A percentile compares a stretch with the other conserved stretches of the same genome.
These are phyloP conservation scores for Solanum neorickii DNA, from an alignment of 257 asterid species.

Conservation along the genomic window DNA sequence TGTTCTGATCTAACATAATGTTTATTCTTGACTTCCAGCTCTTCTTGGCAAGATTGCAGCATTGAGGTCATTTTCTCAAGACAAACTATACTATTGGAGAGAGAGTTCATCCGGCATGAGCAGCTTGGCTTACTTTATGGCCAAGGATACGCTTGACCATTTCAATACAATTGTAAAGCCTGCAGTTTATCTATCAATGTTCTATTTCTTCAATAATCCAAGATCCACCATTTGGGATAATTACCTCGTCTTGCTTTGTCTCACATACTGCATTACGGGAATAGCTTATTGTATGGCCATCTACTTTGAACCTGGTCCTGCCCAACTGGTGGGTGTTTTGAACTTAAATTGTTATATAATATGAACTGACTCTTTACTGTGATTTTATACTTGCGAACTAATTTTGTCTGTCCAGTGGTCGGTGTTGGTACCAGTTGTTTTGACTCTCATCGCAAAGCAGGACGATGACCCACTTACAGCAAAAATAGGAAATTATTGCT, in stretches of 20 bases:
- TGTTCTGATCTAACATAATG: not conserved
- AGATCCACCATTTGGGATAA: slow-evolving; percentile 53
- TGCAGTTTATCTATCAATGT: slow-evolving; percentile 59
- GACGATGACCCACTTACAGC: slow-evolving; percentile 29
- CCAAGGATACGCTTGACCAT: slow-evolving; percentile 68
- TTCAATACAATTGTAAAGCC: slow-evolving; percentile 60
- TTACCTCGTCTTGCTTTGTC: slow-evolving; percentile 55
- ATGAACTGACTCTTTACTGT: not conserved
- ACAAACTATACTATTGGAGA: slow-evolving; percentile 48
- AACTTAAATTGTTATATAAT: not conserved
- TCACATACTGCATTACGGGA: slow-evolving; percentile 61
- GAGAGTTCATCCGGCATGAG: slow-evolving; percentile 73
- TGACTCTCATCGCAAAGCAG: slow-evolving; percentile 85
- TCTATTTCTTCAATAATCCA: slow-evolving; percentile 61
- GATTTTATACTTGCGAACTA: not conserved
- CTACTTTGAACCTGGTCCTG: slow-evolving; percentile 64
- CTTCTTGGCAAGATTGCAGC: slow-evolving; percentile 60
- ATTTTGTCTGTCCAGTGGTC: slow-evolving; percentile 58
- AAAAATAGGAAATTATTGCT: slow-evolving; percentile 40
- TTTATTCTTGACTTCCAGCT: slow-evolving; percentile 23
- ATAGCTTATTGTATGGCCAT: slow-evolving; percentile 58
- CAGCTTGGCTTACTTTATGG: slow-evolving; percentile 55
- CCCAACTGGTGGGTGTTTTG: slow-evolving; percentile 46
- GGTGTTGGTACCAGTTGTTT: slow-evolving; percentile 81
- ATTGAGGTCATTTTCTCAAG: slow-evolving; percentile 52